Conservation (phyloP, 345 rosid species). For the Gossypium longicalyx region DNA sequence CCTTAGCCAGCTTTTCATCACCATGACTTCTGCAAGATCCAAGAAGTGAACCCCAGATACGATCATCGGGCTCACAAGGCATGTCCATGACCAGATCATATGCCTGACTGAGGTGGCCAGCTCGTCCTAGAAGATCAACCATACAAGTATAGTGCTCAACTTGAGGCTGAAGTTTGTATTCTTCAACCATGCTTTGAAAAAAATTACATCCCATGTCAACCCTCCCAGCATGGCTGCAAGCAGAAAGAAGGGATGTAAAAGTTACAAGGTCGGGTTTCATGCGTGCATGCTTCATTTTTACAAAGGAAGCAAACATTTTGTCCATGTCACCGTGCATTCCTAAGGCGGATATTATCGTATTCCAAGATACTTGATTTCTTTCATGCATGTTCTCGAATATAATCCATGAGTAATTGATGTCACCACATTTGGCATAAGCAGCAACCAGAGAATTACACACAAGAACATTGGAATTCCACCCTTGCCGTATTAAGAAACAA, state of each 20-base stretch:
- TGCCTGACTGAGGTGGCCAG: constrained; percentile 39
- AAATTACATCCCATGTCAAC: constrained; percentile 36
- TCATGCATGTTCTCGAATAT: constrained; percentile 28
- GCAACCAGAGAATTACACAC: constrained; percentile 36
- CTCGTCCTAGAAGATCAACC: constrained; percentile 46
- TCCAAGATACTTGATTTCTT: constrained; percentile 41
- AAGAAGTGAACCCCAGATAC: constrained; percentile 47
- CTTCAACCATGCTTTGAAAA: constrained; percentile 34
- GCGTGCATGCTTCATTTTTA: constrained; percentile 34
- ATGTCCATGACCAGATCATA: constrained; percentile 37
- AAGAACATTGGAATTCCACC: constrained; percentile 27
- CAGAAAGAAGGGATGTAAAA: constrained; percentile 41
- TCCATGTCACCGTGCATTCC: constrained; percentile 38
- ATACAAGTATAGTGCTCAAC: constrained; percentile 50
- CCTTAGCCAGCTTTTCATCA: constrained; percentile 32
- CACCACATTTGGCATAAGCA: constrained; percentile 47
- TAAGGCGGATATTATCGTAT: constrained; percentile 37
- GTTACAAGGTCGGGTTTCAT: constrained; percentile 34
- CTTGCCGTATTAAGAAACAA: constrained; percentile 36
- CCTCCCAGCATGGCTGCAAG: constrained; percentile 43
- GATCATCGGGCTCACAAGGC: constrained; percentile 42
- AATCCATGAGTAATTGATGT: constrained; percentile 24
- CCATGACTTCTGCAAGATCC: constrained; percentile 44
- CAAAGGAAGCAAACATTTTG: constrained; percentile 32
- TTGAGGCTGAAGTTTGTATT: constrained; percentile 36